Evolutionary conservation across 164 flowering plant species (phyloP).

Genomic region (Aristolochia fimbriata): DNA sequence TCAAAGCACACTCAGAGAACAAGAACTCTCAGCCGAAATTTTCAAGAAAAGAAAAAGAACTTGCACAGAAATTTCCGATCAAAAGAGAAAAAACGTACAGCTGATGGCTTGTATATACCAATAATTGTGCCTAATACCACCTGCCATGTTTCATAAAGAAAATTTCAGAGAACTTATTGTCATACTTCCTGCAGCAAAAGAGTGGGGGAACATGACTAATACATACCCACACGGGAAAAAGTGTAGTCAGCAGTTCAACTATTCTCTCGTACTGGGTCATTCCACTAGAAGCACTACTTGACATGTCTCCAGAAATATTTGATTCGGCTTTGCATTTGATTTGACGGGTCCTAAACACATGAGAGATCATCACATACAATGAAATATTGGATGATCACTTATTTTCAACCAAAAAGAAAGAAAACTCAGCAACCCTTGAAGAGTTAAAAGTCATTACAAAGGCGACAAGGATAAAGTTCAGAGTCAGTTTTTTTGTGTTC

Average conservation of each 20-base stretch:
- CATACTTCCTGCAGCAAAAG: neutral
- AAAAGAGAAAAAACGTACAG: conserved; percentile 26
- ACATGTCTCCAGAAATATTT: conserved; percentile 57
- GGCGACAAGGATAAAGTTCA: too few relatives aligned
- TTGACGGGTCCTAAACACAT: conserved; percentile 25
- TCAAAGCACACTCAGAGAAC: neutral
- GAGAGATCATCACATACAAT: neutral
- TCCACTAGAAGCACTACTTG: conserved; percentile 35
- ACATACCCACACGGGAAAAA: conserved; percentile 94
- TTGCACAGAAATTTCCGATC: conserved; percentile 4
- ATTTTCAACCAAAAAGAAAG: too few relatives aligned
- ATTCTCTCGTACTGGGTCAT: conserved; percentile 62
- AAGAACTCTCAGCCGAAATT: neutral
- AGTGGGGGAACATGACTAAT: neutral
- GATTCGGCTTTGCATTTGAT: conserved; percentile 60
- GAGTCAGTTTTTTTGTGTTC: too few relatives aligned
- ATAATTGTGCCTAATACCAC: conserved; percentile 78
- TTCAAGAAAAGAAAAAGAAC: neutral
- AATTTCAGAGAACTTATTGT: neutral
- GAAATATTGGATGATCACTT: neutral
- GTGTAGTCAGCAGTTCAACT: conserved; percentile 82
- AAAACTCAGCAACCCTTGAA: too few relatives aligned
- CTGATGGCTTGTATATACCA: conserved; percentile 90
- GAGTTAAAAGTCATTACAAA: too few relatives aligned
- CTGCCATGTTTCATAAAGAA: conserved; percentile 26